Conservation (phyloP, 345 rosid genomes). For the Salix caprea region DNA sequence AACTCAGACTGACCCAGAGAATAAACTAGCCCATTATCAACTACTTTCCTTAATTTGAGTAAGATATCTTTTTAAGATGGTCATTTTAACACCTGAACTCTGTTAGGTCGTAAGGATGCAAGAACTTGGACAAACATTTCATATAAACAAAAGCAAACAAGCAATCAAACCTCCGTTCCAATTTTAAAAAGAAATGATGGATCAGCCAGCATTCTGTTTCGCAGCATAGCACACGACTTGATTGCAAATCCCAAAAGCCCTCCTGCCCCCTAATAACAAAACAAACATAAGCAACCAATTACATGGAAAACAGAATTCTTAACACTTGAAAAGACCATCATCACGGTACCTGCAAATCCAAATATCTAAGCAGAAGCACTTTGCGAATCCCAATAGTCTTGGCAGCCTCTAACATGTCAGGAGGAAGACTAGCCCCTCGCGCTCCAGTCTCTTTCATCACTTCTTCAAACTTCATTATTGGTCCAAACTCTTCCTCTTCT, state of each 20-base stretch:
- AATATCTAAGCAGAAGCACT: constrained; percentile 58
- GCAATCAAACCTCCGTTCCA: constrained; percentile 70
- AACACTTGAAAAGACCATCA: too few species aligned
- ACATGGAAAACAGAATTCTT: constrained; percentile 4
- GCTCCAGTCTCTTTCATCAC: constrained; percentile 19
- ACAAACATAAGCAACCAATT: not conserved
- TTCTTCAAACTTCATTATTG: constrained; percentile 18
- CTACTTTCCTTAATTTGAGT: too few species aligned
- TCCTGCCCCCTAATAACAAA: constrained; percentile 44
- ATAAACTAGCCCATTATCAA: not conserved
- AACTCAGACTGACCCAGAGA: not conserved
- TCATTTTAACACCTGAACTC: too few species aligned
- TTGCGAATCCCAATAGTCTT: constrained; percentile 62
- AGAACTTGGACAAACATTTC: not conserved
- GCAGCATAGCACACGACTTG: constrained; percentile 68
- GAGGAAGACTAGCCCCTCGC: constrained; percentile 44
- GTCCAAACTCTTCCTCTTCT: constrained; percentile 27
- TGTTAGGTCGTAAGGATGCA: not conserved
- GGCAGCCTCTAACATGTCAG: constrained; percentile 81
- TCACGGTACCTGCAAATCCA: constrained; percentile 60
- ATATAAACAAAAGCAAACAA: not conserved
- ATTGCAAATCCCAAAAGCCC: constrained; percentile 67
- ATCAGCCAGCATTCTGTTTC: constrained; percentile 88
- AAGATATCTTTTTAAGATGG: not conserved
- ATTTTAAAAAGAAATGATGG: constrained; percentile 94